These are phyloP conservation scores for Achaetomium macrosporum DNA, from an alignment of 2,329 filamentous ascomycete species.

Conservation along the genomic window DNA sequence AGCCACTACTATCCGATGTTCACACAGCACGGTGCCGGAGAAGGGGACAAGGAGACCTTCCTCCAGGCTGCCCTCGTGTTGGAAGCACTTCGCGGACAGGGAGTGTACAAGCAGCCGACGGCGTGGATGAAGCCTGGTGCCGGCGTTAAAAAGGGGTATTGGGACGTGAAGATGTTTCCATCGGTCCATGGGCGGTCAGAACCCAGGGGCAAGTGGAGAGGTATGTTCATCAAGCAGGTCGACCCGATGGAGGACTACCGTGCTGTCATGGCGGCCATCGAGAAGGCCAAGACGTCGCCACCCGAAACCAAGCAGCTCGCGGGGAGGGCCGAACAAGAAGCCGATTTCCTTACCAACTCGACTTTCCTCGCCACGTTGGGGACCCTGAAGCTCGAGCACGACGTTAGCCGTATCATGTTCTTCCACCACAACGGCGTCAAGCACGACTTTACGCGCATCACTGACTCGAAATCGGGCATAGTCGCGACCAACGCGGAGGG, in stretches of 20 bases:
- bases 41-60: constrained; percentile 47
- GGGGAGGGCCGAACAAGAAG: background rate
- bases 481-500: constrained; percentile 22
- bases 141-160: constrained; percentile 18
- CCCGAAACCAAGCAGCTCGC: background rate
- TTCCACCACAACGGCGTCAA: constrained; percentile 35
- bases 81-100: constrained; percentile 33
- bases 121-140: constrained; percentile 11
- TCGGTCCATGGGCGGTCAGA: constrained; percentile 4
- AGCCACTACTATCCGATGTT: constrained; percentile 44
- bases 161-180: constrained; percentile 18
- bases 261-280: constrained; percentile 16
- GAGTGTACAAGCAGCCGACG: constrained; percentile 6
- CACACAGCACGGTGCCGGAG: constrained; percentile 37
- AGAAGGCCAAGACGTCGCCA: constrained; percentile 12
- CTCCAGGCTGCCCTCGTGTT: constrained; percentile 38
- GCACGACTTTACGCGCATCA: constrained; percentile 29
- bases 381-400: constrained; percentile 39
- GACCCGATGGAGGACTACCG: constrained; percentile 20
- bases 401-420: constrained; percentile 28
- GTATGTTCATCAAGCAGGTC: constrained; percentile 20
- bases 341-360: constrained; percentile 12
- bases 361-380: constrained; percentile 31
- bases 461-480: constrained; percentile 18
- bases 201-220: constrained; percentile 8